phyloP scores from a whole-genome alignment of 257 asterid genomes.

The Solanum appendiculatum region DNA sequence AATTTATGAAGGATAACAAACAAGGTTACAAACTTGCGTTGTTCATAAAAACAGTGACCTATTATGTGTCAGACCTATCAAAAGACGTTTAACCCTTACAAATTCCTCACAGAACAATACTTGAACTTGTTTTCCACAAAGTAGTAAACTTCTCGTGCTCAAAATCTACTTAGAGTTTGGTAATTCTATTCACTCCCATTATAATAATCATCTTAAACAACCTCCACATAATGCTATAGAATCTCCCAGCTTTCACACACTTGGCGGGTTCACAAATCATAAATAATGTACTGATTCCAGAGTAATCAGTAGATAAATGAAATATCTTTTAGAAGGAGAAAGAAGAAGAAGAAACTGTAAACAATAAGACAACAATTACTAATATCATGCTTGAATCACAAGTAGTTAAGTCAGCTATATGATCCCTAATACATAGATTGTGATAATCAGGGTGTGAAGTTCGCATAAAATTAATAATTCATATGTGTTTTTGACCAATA shows the following conservation, averaged over 20 bases:
- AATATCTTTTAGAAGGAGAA: neutral
- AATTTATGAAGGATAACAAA: neutral
- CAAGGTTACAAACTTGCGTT: neutral
- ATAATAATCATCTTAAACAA: neutral
- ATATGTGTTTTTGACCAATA: neutral
- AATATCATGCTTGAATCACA: neutral
- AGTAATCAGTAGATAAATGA: neutral
- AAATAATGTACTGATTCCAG: neutral
- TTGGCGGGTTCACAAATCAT: neutral
- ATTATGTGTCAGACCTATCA: neutral
- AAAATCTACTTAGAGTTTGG: neutral
- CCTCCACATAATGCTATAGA: neutral
- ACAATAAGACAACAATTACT: neutral
- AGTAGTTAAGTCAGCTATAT: neutral
- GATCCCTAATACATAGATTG: neutral
- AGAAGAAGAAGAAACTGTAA: neutral
- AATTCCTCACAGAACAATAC: neutral
- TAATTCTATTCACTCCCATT: neutral
- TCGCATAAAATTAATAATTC: too few relatives aligned
- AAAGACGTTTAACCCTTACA: neutral
- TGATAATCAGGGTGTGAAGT: neutral
- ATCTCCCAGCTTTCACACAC: neutral
- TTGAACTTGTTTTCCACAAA: neutral
- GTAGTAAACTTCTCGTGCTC: neutral
- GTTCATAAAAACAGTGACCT: neutral